These are phyloP conservation scores for Rehmannia glutinosa DNA, from an alignment of 257 asterid genomes.

Conservation along the genomic window DNA sequence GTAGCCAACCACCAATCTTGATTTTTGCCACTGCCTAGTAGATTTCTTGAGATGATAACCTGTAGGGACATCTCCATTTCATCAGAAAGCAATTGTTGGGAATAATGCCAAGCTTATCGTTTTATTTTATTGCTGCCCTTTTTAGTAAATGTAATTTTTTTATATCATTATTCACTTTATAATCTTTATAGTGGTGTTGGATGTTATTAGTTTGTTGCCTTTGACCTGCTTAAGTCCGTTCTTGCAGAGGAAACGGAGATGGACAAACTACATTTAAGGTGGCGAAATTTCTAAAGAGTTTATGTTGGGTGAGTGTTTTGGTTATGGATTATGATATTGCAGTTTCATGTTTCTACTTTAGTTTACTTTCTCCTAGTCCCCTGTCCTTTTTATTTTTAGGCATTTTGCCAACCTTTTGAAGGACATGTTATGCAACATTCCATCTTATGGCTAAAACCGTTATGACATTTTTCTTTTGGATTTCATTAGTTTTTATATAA, in stretches of 20 bases:
- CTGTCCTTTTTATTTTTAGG: conserved; percentile 1
- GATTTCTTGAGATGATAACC: neutral
- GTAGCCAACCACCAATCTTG: no score
- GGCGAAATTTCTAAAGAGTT: conserved; percentile 9
- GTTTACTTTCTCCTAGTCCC: conserved; percentile 11
- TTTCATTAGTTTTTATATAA: conserved; percentile 10
- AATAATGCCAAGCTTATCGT: neutral
- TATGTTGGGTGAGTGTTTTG: conserved; percentile 11
- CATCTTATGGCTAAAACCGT: conserved; percentile 5
- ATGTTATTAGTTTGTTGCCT: conserved; percentile 6
- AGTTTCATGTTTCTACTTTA: neutral
- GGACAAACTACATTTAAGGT: conserved; percentile 19
- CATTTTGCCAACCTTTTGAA: conserved; percentile 13
- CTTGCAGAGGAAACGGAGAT: conserved; percentile 37
- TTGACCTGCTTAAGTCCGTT: conserved; percentile 20
- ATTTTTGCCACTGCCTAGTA: neutral
- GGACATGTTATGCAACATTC: no score
- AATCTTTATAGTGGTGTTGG: neutral
- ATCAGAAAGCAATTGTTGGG: neutral
- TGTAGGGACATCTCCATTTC: neutral
- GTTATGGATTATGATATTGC: conserved; percentile 7
- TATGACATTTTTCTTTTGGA: conserved; percentile 5
- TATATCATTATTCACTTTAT: neutral
- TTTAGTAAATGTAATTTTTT: neutral
- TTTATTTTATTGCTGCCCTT: neutral